Conservation (phyloP, 345 rosid genomes). For the Cochlearia excelsa region DNA sequence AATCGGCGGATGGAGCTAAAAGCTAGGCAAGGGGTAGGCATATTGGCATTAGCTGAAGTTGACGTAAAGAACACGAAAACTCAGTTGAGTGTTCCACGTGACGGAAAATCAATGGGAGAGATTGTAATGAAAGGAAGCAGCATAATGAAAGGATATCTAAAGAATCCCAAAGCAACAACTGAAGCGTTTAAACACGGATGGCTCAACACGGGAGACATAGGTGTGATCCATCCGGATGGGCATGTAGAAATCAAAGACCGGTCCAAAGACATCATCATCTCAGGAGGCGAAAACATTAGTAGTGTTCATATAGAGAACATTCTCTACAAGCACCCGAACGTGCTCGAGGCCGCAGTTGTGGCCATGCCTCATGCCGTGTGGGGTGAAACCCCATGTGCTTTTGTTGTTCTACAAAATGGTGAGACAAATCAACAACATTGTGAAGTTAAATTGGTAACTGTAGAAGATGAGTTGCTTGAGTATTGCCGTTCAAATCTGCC, state of each 20-base stretch:
- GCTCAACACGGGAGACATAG: slow-evolving; percentile 63
- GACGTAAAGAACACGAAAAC: slow-evolving; percentile 58
- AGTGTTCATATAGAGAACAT: slow-evolving; percentile 52
- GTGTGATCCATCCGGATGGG: slow-evolving; percentile 48
- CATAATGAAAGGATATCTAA: slow-evolving; percentile 60
- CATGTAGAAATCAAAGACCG: slow-evolving; percentile 60
- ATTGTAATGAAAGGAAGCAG: slow-evolving; percentile 51
- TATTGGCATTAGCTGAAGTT: slow-evolving; percentile 37
- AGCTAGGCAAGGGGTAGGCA: slow-evolving; percentile 36
- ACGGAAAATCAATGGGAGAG: slow-evolving; percentile 63
- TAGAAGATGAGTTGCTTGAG: slow-evolving; percentile 41
- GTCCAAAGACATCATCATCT: slow-evolving; percentile 56
- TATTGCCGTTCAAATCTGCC: slow-evolving; percentile 49
- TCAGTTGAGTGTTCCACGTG: slow-evolving; percentile 46
- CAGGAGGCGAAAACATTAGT: slow-evolving; percentile 71
- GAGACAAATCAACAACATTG: slow-evolving; percentile 27
- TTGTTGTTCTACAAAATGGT: slow-evolving; percentile 35
- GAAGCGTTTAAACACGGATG: slow-evolving; percentile 57
- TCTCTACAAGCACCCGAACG: slow-evolving; percentile 43
- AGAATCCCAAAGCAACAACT: slow-evolving; percentile 41
- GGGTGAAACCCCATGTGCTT: slow-evolving; percentile 65
- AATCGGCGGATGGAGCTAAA: slow-evolving; percentile 20
- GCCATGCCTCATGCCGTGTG: slow-evolving; percentile 57
- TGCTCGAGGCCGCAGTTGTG: slow-evolving; percentile 55
- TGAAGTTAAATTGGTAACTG: slow-evolving; percentile 10